Evolutionary conservation across 495 filamentous ascomycete genomes (phyloP).

Genomic region (Lepidopterella palustris): DNA sequence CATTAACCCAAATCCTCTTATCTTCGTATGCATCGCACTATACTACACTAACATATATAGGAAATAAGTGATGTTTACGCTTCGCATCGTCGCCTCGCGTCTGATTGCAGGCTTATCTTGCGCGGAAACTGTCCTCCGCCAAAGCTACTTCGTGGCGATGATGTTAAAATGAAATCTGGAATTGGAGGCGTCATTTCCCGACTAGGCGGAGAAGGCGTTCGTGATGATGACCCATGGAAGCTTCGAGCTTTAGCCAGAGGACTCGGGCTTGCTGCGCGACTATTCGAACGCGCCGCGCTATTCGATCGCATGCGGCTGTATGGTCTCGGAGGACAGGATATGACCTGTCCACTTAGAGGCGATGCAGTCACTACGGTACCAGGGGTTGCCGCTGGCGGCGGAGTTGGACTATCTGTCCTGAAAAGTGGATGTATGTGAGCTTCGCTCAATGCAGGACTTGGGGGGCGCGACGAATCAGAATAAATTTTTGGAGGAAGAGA

Average conservation of each 20-base stretch:
- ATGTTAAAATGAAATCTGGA: conserved; percentile 51
- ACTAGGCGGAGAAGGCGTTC: conserved; percentile 17
- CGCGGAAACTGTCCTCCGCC: conserved; percentile 10
- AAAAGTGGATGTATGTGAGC: conserved; percentile 83
- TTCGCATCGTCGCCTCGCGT: not conserved
- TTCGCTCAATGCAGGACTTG: conserved; percentile 47
- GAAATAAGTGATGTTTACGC: not conserved
- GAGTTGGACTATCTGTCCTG: conserved; percentile 63
- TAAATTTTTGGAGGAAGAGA: conserved; percentile 12
- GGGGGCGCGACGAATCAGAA: conserved; percentile 12
- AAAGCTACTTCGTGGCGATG: conserved; percentile 43
- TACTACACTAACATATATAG: not conserved
- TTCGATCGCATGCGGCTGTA: conserved; percentile 59
- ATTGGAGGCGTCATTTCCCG: conserved; percentile 50
- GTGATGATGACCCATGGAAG: conserved; percentile 35
- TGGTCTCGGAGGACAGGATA: conserved; percentile 47
- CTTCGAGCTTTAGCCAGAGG: conserved; percentile 47
- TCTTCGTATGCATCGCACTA: not conserved
- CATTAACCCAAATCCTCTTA: not conserved
- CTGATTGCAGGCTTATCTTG: conserved; percentile 9
- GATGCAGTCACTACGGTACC: conserved; percentile 67
- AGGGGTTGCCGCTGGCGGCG: conserved; percentile 59
- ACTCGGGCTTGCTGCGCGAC: conserved; percentile 50
- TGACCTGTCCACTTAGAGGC: conserved; percentile 60
- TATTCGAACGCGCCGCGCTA: conserved; percentile 57